Evolutionary conservation across 2,329 filamentous ascomycete species (phyloP).

Genomic region (Beauveria medogensis): DNA sequence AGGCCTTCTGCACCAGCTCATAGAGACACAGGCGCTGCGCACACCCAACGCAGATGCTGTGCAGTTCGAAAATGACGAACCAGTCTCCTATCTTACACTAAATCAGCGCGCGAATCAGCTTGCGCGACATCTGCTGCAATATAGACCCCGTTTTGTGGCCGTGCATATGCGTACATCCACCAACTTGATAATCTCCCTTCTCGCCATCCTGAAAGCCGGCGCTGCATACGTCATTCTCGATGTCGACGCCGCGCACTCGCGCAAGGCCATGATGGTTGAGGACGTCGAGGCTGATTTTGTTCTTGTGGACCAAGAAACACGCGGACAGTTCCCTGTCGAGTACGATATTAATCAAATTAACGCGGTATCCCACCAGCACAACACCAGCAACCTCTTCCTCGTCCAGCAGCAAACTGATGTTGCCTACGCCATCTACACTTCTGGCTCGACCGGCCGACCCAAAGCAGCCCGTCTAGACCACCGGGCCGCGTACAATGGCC

Average conservation of each 20-base stretch:
- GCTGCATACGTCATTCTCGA: constrained; percentile 16
- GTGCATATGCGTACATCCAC: not conserved
- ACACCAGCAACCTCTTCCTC: not conserved
- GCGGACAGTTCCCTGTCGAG: not conserved
- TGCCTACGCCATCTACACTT: not conserved
- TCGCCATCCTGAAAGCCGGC: constrained; percentile 7
- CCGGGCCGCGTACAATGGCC: not conserved
- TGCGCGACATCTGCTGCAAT: not conserved
- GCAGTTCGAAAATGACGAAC: not conserved
- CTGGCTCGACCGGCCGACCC: not conserved
- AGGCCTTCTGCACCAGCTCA: not conserved
- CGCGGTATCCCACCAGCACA: not conserved
- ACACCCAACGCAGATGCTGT: not conserved
- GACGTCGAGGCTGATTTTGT: not conserved
- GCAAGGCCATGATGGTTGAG: not conserved
- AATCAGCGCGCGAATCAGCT: not conserved
- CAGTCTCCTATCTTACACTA: not conserved
- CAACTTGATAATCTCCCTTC: not conserved
- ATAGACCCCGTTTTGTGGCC: not conserved
- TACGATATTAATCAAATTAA: not conserved
- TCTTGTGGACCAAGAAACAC: not conserved
- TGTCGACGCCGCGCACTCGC: not conserved
- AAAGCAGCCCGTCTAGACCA: not conserved
- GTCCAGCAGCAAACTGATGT: not conserved
- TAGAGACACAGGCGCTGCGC: not conserved